Evolutionary conservation across 495 filamentous ascomycete species (phyloP), one percentile per base, ranked within the genome.

Genomic region (Xylaria intraflava): DNA sequence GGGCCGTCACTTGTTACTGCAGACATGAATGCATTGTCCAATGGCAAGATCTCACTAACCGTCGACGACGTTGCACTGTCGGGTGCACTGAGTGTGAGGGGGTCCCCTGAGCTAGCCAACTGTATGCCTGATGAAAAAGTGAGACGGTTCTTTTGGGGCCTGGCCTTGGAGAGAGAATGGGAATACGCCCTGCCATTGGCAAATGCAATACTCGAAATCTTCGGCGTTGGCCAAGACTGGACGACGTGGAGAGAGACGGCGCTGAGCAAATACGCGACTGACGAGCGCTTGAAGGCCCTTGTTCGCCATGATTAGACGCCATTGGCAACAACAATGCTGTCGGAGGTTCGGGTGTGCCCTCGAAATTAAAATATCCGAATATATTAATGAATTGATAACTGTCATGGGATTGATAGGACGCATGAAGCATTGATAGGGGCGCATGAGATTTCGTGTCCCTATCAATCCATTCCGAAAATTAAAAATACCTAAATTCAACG

Each of bases 1-100:
- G 58, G 58, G 2, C 59, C 52, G 38, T 61, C 59, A 14, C 53
- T 69, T 33, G 57, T 70, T n/a, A 66, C 65, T 36, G 65, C 67
- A 38, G 66, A 70, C 14, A 66, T 71, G 57, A 46, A n/a, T 17
- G 44, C 43, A 38, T 48, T 69, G 9, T 66, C 61, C 40, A 31
- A 51, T 42, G 66, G 60, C 26, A 38, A 39, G 16, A 31, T 50
- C 20, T 35, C 26, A 38, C 39, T 59, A 10, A 61, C 53, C 57
- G 38, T 19, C 4, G 46, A 56, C 29, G 57, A 59, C 23, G 38
- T 48, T 42, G 41, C 30, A 31, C 41, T 58, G 29, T 36, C 49
- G 33, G 42, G 20, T 54, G 44, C 16, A 17, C 31, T 58, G 30
- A 36, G 40, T 19, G 51, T 7, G 43, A 50, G 43, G 31, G 33